Evolutionary conservation across 78 protist genomes (phyloP).

Genomic region (Dictyostelium purpureum): DNA sequence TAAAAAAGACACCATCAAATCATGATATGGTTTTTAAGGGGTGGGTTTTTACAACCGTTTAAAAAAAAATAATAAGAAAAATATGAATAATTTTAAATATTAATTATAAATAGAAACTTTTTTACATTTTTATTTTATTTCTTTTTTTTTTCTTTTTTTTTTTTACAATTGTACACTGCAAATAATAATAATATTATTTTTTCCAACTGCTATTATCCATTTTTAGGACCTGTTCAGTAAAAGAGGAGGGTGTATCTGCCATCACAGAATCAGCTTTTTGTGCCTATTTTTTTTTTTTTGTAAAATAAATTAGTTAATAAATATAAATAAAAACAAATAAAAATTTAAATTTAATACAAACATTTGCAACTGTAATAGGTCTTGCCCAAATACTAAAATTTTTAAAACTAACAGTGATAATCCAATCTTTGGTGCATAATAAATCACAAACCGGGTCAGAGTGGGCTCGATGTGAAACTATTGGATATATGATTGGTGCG

Average conservation of each 20-base stretch:
- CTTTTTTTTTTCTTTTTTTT: too few relatives aligned
- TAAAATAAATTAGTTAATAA: too few relatives aligned
- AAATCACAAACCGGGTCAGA: conserved; percentile 44
- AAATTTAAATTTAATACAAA: background rate
- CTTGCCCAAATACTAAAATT: conserved; percentile 67
- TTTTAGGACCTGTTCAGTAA: conserved; percentile 20
- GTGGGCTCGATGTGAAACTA: conserved; percentile 49
- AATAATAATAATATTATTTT: too few relatives aligned
- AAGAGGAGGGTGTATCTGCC: conserved; percentile 57
- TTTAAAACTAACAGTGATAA: conserved; percentile 13
- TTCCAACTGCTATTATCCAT: too few relatives aligned
- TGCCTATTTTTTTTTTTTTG: background rate
- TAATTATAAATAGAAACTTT: too few relatives aligned
- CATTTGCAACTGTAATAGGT: conserved; percentile 55
- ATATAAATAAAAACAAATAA: background rate
- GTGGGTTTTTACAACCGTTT: too few relatives aligned
- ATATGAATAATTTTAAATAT: too few relatives aligned
- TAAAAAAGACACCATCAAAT: too few relatives aligned
- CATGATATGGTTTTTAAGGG: too few relatives aligned
- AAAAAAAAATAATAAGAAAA: too few relatives aligned
- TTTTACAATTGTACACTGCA: too few relatives aligned
- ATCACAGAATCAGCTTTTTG: conserved; percentile 47
- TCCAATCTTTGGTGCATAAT: conserved; percentile 30
- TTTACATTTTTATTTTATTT: too few relatives aligned
- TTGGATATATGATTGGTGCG: conserved; percentile 37